Evolutionary conservation across 768 basidiomycete genomes (phyloP), one percentile per base, ranked within the genome.

Genomic region (Lyophyllum semitale): DNA sequence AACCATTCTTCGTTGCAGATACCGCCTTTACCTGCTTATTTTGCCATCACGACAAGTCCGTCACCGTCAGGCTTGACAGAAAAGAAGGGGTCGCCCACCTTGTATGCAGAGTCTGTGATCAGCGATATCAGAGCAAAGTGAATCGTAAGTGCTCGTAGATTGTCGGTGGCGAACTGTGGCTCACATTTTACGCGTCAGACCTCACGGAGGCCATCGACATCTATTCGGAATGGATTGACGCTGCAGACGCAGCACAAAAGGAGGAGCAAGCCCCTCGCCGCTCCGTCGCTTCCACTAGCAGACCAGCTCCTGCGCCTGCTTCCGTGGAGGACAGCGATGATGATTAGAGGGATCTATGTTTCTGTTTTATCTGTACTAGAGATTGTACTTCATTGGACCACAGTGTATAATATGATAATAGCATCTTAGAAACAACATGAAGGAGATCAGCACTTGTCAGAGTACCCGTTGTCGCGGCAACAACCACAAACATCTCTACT

Each of bases 211-310:
- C 92, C 15, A 85, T 94, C 53, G 92, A 94, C 69, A 90, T 94
- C 27, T 94, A 93, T 68, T 92, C 91, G 7, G 90, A 92, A 66
- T 94, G 92, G 92, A 91, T 93, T 59, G 91, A 93, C 67, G 91
- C 91, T 46, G 89, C 90, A 6, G 91, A 93, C 67, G 87, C 88
- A 8, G 91, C 90, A 30, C 87, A 91, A 67, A 81, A 76, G 55
- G 84, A 88, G 46, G 82, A 81, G 17, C 77, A 78, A 4, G 65
- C 74, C 23, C 67, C 74, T 30, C 82, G 84, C 35, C 82, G 85
- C 40, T 78, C 83, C 2, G 73, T 78, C 25, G 78, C 85, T 3
- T 91, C 89, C 0, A 73, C 86, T 66, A 72, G 84, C 74, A 66
- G 85, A 64, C 77, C 77, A n/a, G 66, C 66, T 27, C 74, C 76